These are phyloP conservation scores for Knufia petricola DNA, from an alignment of 2,329 filamentous ascomycete species.

Conservation along the genomic window DNA sequence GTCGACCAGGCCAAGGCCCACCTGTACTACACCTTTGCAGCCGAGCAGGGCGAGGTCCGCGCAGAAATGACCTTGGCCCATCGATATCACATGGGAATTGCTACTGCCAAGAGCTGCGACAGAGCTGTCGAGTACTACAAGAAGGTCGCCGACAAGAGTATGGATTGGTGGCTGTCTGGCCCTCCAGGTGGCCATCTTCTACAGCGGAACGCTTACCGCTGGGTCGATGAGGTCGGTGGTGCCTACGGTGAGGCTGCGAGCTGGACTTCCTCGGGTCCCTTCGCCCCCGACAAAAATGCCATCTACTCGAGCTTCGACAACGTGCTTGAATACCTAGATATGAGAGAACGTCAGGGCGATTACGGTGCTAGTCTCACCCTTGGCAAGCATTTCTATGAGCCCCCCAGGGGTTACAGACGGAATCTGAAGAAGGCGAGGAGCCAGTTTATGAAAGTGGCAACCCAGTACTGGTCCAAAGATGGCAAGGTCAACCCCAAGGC, in stretches of 20 bases:
- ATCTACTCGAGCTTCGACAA: slow-evolving; percentile 75
- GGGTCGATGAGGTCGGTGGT: slow-evolving; percentile 83
- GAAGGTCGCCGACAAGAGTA: slow-evolving; percentile 83
- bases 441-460: slow-evolving; percentile 72
- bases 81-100: slow-evolving; percentile 75
- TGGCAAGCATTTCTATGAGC: slow-evolving; percentile 80
- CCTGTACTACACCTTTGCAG: slow-evolving; percentile 90
- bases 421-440: slow-evolving; percentile 65
- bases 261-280: slow-evolving; percentile 72
- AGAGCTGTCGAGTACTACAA: slow-evolving; percentile 82
- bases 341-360: slow-evolving; percentile 84
- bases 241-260: slow-evolving; percentile 95
- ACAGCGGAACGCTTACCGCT: slow-evolving; percentile 67
- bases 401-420: slow-evolving; percentile 62
- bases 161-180: slow-evolving; percentile 76
- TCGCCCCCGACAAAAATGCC: slow-evolving; percentile 55
- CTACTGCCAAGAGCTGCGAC: slow-evolving; percentile 76
- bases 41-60: slow-evolving; percentile 67
- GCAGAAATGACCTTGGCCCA: slow-evolving; percentile 93
- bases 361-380: slow-evolving; percentile 78
- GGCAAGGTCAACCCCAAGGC: slow-evolving; percentile 64
- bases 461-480: slow-evolving; percentile 71
- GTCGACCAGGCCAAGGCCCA: slow-evolving; percentile 84
- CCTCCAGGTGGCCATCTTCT: slow-evolving; percentile 79
- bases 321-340: slow-evolving; percentile 84